Percentiles rank a stretch among this genome's conserved stretches.
phyloP scores from a whole-genome alignment of 768 basidiomycete species.

The Calocera cornea region DNA sequence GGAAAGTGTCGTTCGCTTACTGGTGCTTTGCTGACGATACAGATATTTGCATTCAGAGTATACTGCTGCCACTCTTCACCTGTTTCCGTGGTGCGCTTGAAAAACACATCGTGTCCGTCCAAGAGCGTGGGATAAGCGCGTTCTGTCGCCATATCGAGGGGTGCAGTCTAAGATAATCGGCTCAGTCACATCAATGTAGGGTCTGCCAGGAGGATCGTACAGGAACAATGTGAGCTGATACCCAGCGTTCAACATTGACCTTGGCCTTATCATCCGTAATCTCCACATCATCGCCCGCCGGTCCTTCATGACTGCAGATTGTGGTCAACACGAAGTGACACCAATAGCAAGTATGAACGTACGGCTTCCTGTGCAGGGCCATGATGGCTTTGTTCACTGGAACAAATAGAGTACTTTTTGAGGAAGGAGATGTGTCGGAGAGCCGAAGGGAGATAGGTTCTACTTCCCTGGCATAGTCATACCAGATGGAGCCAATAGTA shows the following conservation, averaged over 20 bases:
- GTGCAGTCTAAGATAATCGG: not conserved
- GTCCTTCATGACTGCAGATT: constrained; percentile 4
- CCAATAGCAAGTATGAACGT: constrained; percentile 23
- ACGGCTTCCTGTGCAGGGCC: constrained; percentile 71
- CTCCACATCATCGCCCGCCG: constrained; percentile 25
- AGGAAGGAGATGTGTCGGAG: constrained; percentile 6
- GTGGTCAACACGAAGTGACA: not conserved
- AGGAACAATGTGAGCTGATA: constrained; percentile 71
- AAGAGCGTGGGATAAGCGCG: constrained; percentile 35
- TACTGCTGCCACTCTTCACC: constrained; percentile 39
- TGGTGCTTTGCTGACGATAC: constrained; percentile 47
- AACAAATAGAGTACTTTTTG: constrained; percentile 49
- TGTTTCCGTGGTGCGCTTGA: constrained; percentile 31
- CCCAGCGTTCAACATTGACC: constrained; percentile 64
- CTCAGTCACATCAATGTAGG: not conserved
- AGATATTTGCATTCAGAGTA: constrained; percentile 40
- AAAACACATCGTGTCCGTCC: constrained; percentile 42
- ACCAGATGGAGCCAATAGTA: constrained; percentile 63
- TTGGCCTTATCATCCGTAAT: constrained; percentile 46
- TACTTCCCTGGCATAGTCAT: constrained; percentile 20
- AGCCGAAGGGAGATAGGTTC: not conserved
- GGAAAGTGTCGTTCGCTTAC: constrained; percentile 27
- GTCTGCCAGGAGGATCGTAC: constrained; percentile 30
- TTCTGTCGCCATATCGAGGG: not conserved
- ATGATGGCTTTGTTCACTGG: constrained; percentile 84